Evolutionary conservation across 208 protist genomes (phyloP).

Genomic region (Kentomonas sorsogonicus): DNA sequence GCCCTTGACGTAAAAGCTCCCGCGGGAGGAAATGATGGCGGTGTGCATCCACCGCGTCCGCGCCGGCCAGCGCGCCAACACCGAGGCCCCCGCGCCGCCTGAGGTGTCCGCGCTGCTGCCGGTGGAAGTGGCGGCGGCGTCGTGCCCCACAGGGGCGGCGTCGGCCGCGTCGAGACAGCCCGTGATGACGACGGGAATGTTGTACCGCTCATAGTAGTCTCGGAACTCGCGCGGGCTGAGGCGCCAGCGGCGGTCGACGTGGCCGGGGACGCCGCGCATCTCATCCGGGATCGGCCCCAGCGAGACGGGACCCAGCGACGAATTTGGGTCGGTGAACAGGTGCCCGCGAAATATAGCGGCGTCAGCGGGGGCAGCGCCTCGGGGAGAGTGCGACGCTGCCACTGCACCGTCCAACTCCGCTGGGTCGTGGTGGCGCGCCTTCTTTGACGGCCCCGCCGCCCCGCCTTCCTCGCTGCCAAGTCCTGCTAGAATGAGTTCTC

Average conservation of each 20-base stretch:
- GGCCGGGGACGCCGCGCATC: constrained; percentile 12
- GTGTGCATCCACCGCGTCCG: constrained; percentile 13
- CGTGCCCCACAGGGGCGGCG: too few relatives aligned
- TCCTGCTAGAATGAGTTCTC: too few relatives aligned
- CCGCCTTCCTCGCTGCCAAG: too few relatives aligned
- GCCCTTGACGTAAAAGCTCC: constrained; percentile 18
- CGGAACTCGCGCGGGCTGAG: constrained; percentile 19
- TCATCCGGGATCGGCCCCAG: constrained; percentile 14
- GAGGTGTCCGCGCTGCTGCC: too few relatives aligned
- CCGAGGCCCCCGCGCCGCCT: too few relatives aligned
- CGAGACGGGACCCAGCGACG: not conserved
- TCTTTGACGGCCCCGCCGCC: too few relatives aligned
- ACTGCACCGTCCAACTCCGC: too few relatives aligned
- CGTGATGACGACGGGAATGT: constrained; percentile 35
- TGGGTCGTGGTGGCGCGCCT: too few relatives aligned
- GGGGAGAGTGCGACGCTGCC: too few relatives aligned
- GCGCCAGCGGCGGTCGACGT: constrained; percentile 19
- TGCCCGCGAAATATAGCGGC: not conserved
- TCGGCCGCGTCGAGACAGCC: constrained; percentile 27
- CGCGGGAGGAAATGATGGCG: constrained; percentile 12
- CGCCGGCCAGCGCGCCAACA: constrained; percentile 24
- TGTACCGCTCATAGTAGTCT: constrained; percentile 19
- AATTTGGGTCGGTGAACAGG: not conserved
- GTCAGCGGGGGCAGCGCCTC: too few relatives aligned
- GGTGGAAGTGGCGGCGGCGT: too few relatives aligned